phyloP scores from a whole-genome alignment of 257 asterid genomes.

The Solanum peruvianum region DNA sequence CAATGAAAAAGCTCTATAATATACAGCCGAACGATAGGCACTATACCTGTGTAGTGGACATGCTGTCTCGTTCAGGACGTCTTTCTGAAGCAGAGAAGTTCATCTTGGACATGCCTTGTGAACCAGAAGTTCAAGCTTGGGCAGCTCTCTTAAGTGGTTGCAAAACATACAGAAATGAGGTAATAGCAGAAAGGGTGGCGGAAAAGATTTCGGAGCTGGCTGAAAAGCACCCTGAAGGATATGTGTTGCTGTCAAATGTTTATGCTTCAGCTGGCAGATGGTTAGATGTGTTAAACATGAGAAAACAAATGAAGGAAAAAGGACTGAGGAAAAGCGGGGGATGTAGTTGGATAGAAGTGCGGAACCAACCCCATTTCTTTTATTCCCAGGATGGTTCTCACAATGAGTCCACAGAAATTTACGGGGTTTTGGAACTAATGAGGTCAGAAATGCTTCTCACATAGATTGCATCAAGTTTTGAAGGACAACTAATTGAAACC shows the following conservation, averaged over 20 bases:
- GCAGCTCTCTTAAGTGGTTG: constrained; percentile 76
- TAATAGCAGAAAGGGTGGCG: constrained; percentile 26
- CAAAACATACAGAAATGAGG: constrained; percentile 35
- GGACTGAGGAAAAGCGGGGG: constrained; percentile 59
- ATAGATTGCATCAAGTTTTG: neutral
- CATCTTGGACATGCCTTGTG: constrained; percentile 36
- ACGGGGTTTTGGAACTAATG: constrained; percentile 32
- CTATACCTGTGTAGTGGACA: constrained; percentile 53
- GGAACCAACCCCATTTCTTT: constrained; percentile 34
- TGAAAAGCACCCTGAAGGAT: constrained; percentile 44
- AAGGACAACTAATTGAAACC: neutral
- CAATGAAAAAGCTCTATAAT: constrained; percentile 54
- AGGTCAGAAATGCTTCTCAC: constrained; percentile 24
- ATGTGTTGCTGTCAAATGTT: constrained; percentile 49
- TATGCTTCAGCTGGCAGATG: constrained; percentile 71
- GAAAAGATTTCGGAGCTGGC: constrained; percentile 23
- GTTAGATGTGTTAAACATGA: constrained; percentile 44
- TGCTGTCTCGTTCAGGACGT: constrained; percentile 70
- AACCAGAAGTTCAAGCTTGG: constrained; percentile 56
- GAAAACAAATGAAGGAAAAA: constrained; percentile 46
- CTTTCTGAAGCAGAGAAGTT: constrained; percentile 56
- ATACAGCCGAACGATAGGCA: constrained; percentile 46
- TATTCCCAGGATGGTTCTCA: constrained; percentile 54
- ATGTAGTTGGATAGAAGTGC: constrained; percentile 69
- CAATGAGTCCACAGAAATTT: constrained; percentile 21